Conservation (phyloP, 2,329 filamentous ascomycete species). For the Xylariaceae sp. region DNA sequence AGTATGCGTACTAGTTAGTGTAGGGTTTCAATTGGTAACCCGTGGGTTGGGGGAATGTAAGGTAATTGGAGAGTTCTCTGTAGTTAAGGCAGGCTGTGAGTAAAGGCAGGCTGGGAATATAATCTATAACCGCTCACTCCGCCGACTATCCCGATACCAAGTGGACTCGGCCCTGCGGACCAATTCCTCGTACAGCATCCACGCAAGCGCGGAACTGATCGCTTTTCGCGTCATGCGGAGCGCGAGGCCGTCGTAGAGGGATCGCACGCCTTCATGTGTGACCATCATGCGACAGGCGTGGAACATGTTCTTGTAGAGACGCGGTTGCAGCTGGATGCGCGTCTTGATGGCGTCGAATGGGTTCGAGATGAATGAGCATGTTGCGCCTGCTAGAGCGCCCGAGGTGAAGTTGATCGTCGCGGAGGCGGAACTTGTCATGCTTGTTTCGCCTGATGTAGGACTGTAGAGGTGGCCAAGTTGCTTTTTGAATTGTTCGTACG, state of each 20-base stretch:
- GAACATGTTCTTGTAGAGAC: constrained; percentile 74
- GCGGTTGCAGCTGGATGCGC: constrained; percentile 82
- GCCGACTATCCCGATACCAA: constrained; percentile 25
- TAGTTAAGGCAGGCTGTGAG: no score
- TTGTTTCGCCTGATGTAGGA: constrained; percentile 1
- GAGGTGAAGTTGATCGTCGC: constrained; percentile 80
- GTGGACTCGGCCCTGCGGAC: constrained; percentile 60
- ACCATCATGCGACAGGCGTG: constrained; percentile 75
- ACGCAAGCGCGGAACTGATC: constrained; percentile 87
- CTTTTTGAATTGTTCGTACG: constrained; percentile 82
- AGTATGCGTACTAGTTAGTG: no score
- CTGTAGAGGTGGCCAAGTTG: constrained; percentile 42
- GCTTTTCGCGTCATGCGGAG: constrained; percentile 88
- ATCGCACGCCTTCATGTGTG: constrained; percentile 69
- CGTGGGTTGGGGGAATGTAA: no score
- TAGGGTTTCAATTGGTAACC: no score
- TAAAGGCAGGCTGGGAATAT: background rate
- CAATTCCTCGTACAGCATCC: constrained; percentile 95
- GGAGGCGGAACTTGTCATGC: constrained; percentile 41
- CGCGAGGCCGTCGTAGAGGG: constrained; percentile 79
- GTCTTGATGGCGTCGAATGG: constrained; percentile 98
- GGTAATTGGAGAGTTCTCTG: no score
- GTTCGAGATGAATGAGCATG: constrained; percentile 86
- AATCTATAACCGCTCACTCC: constrained; percentile 24
- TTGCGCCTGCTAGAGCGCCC: constrained; percentile 71